Conservation (phyloP, 768 basidiomycete genomes). For the Trametes sanguinea region DNA sequence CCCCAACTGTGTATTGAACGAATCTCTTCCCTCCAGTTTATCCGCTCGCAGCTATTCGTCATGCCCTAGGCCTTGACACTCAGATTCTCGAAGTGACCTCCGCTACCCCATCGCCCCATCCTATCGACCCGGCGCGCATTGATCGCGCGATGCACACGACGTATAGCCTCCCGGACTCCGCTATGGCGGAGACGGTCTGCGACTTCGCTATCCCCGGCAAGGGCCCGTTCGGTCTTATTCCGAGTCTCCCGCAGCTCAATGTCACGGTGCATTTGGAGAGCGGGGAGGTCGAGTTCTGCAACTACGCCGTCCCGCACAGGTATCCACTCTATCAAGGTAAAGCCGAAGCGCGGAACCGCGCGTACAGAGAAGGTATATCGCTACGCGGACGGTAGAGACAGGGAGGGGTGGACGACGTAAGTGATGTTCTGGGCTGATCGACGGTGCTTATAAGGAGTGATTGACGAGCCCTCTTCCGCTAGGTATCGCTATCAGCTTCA, state of each 20-base stretch:
- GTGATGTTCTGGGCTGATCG: conserved; percentile 32
- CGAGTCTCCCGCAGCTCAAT: conserved; percentile 29
- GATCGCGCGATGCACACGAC: conserved; percentile 31
- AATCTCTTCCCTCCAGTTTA: conserved; percentile 32
- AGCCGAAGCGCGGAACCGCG: conserved; percentile 17
- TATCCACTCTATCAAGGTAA: conserved; percentile 50
- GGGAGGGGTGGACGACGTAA: conserved; percentile 49
- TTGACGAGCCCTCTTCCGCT: conserved; percentile 34
- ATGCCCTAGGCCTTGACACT: conserved; percentile 15
- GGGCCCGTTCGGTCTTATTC: conserved; percentile 26
- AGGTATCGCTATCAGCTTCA: conserved; percentile 58
- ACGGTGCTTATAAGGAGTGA: conserved; percentile 32
- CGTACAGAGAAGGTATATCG: conserved; percentile 46
- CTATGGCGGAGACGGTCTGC: not conserved
- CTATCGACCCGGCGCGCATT: conserved; percentile 13
- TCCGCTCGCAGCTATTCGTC: conserved; percentile 30
- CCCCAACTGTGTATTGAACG: not conserved
- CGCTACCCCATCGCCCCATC: conserved; percentile 11
- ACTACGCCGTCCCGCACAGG: conserved; percentile 44
- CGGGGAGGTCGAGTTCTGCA: conserved; percentile 42
- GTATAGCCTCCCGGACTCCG: conserved; percentile 26
- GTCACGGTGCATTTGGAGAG: conserved; percentile 35
- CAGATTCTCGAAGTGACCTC: conserved; percentile 8
- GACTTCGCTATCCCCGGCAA: conserved; percentile 19
- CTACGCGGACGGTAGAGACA: conserved; percentile 38